phyloP scores from a whole-genome alignment of 2,329 filamentous ascomycete species.

The Cryphonectria parasitica region DNA sequence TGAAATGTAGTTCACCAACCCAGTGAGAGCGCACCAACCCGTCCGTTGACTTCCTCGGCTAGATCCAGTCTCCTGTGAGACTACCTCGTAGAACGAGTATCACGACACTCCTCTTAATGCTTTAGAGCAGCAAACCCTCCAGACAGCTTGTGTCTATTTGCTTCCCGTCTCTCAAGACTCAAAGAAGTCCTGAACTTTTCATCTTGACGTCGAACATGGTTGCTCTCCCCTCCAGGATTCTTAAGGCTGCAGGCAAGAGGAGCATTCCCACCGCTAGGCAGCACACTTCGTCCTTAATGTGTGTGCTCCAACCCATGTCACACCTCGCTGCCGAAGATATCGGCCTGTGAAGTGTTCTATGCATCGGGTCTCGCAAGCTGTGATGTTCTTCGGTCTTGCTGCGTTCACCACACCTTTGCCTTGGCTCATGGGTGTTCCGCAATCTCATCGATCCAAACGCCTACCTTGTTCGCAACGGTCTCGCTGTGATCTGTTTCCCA shows the following conservation, averaged over 20 bases:
- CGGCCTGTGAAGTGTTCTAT: neutral
- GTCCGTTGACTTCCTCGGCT: too few relatives aligned
- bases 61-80: too few relatives aligned
- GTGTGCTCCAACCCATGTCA: neutral
- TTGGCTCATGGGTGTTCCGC: slow-evolving; percentile 26
- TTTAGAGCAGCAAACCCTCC: too few relatives aligned
- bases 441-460: slow-evolving; percentile 58
- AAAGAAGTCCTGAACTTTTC: too few relatives aligned
- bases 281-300: neutral
- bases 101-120: too few relatives aligned
- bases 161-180: too few relatives aligned
- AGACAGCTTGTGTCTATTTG: too few relatives aligned
- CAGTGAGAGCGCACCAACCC: too few relatives aligned
- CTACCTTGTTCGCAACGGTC: slow-evolving; percentile 52
- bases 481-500: slow-evolving; percentile 49
- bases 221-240: too few relatives aligned
- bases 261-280: neutral
- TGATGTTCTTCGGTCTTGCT: neutral
- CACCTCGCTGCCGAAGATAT: neutral
- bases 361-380: neutral
- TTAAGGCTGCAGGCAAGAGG: too few relatives aligned
- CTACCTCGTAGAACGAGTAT: too few relatives aligned
- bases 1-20: too few relatives aligned
- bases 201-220: neutral
- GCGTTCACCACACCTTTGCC: neutral